Conservation (phyloP, 1,284 basidiomycete species). For the Melampsora americana region DNA sequence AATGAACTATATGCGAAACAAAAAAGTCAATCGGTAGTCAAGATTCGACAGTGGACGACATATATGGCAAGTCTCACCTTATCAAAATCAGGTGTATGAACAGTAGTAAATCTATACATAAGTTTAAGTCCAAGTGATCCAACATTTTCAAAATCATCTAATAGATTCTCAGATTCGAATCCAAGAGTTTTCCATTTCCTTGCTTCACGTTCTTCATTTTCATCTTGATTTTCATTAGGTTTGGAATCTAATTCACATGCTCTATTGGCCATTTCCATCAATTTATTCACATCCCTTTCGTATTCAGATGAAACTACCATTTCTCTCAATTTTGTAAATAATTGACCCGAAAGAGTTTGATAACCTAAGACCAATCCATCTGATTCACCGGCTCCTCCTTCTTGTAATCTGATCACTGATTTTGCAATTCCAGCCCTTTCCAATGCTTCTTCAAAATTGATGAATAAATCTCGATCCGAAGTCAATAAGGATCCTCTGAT, state of each 20-base stretch:
- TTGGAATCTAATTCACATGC: conserved; percentile 60
- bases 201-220: conserved; percentile 56
- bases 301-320: conserved; percentile 57
- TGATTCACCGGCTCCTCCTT: conserved; percentile 59
- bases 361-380: conserved; percentile 14
- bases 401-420: conserved; percentile 69
- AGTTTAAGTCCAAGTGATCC: conserved; percentile 76
- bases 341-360: conserved; percentile 1
- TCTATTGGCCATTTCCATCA: conserved; percentile 69
- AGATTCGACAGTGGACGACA: neutral
- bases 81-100: conserved; percentile 74
- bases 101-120: conserved; percentile 67
- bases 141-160: conserved; percentile 75
- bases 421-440: conserved; percentile 14
- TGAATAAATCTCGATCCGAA: conserved; percentile 3
- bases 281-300: conserved; percentile 62
- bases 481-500: conserved; percentile 23
- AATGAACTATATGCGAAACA: conserved; percentile 61
- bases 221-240: conserved; percentile 55
- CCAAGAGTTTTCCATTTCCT: conserved; percentile 76
- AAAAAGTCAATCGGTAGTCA: neutral
- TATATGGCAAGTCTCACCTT: conserved; percentile 60
- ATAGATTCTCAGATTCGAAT: conserved; percentile 72
- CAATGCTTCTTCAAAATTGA: conserved; percentile 19
- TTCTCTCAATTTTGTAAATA: neutral